These are phyloP conservation scores for Rosa hybrid DNA, from an alignment of 331 rosid genomes.

Conservation along the genomic window DNA sequence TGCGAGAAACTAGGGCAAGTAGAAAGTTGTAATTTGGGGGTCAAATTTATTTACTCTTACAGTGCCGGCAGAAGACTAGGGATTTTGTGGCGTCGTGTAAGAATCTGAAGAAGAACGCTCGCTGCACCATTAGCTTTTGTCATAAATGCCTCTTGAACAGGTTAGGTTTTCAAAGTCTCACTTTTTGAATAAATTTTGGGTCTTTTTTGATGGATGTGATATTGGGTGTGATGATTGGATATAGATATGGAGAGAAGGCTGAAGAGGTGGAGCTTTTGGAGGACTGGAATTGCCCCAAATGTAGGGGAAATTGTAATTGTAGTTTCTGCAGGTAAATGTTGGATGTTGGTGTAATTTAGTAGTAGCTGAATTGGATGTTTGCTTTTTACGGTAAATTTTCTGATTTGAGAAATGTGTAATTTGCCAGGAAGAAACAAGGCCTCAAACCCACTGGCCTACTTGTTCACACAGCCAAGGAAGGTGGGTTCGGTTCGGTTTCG, in stretches of 20 bases:
- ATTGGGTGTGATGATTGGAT: slow-evolving; percentile 15
- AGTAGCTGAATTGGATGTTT: neutral
- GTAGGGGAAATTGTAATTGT: slow-evolving; percentile 77
- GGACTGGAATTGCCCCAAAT: slow-evolving; percentile 78
- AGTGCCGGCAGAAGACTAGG: slow-evolving; percentile 81
- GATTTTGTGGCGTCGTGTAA: slow-evolving; percentile 55
- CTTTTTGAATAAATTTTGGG: neutral
- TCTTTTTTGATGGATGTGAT: neutral
- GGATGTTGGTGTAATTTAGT: neutral
- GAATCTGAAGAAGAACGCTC: slow-evolving; percentile 38
- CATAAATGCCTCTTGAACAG: slow-evolving; percentile 76
- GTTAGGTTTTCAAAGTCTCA: slow-evolving; percentile 30
- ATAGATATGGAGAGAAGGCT: slow-evolving; percentile 75
- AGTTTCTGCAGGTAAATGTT: slow-evolving; percentile 72
- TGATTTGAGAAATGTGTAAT: neutral
- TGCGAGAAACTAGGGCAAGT: neutral
- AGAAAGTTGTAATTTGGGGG: neutral
- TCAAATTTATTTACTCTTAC: slow-evolving; percentile 4
- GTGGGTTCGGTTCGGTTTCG: slow-evolving; percentile 66
- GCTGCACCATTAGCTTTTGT: slow-evolving; percentile 54
- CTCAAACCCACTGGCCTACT: slow-evolving; percentile 68
- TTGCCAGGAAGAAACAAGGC: slow-evolving; percentile 69
- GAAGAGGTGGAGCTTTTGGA: slow-evolving; percentile 40
- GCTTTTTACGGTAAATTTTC: neutral
- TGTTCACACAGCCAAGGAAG: slow-evolving; percentile 52